Evolutionary conservation across 352 stramenopile species (phyloP).

Genomic region (Phytophthora cajani): DNA sequence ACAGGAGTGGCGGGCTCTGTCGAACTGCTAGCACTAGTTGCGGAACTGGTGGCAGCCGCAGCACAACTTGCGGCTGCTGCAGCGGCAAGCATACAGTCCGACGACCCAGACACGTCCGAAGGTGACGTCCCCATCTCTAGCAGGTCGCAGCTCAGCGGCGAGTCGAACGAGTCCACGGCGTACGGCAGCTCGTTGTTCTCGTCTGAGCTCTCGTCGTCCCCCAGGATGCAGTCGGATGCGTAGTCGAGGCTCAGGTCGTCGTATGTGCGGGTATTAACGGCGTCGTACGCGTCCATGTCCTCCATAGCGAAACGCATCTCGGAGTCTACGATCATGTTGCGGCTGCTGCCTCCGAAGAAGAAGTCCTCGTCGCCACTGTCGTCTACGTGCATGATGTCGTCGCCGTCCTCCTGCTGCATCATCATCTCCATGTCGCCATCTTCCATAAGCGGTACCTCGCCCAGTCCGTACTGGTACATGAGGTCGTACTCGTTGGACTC

Average conservation of each 20-base stretch:
- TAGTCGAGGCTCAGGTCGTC: constrained; percentile 75
- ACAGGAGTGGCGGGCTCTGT: constrained; percentile 19
- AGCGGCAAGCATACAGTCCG: constrained; percentile 60
- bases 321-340: constrained; percentile 53
- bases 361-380: constrained; percentile 65
- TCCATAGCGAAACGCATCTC: constrained; percentile 75
- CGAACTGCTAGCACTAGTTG: constrained; percentile 20
- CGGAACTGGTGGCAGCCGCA: constrained; percentile 6
- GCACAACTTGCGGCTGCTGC: constrained; percentile 33
- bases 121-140: constrained; percentile 76
- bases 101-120: constrained; percentile 57
- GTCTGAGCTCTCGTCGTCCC: constrained; percentile 58
- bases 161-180: constrained; percentile 66
- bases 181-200: constrained; percentile 71
- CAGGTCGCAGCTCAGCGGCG: constrained; percentile 50
- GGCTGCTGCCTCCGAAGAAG: constrained; percentile 49
- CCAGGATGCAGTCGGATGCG: constrained; percentile 71
- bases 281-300: constrained; percentile 80
- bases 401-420: constrained; percentile 44
- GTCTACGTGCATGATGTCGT: constrained; percentile 58
- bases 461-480: constrained; percentile 81
- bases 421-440: constrained; percentile 65
- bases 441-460: constrained; percentile 67
- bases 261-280: constrained; percentile 55
- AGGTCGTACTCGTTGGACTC: constrained; percentile 89